Conservation (phyloP, 140 eudicot genomes). For the Flaveria floridana region DNA sequence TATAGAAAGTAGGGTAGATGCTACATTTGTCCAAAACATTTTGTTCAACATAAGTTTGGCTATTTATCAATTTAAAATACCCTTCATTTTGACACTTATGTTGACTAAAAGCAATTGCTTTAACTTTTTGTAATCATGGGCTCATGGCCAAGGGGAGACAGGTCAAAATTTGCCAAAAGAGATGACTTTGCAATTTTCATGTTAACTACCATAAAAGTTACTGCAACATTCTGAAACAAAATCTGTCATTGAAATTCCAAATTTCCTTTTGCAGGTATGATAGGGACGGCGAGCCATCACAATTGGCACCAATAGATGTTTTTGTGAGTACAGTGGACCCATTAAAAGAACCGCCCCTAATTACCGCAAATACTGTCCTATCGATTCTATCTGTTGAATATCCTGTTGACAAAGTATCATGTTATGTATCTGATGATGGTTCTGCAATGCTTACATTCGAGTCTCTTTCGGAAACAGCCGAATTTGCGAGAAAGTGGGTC, state of each 20-base stretch:
- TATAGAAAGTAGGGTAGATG: neutral
- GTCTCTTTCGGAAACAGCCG: constrained; percentile 90
- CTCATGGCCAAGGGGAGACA: neutral
- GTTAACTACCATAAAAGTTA: neutral
- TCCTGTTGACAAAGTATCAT: constrained; percentile 90
- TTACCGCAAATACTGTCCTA: constrained; percentile 90
- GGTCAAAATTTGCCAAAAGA: neutral
- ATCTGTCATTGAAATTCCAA: neutral
- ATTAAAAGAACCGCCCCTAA: constrained; percentile 75
- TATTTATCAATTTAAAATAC: too few relatives aligned
- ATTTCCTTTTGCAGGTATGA: constrained; percentile 56
- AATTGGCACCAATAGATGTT: constrained; percentile 83
- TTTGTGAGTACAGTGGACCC: constrained; percentile 99
- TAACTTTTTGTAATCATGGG: neutral
- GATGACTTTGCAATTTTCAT: neutral
- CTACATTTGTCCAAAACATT: neutral
- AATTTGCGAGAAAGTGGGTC: constrained; percentile 96
- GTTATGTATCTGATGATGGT: constrained; percentile 96
- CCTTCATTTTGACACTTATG: neutral
- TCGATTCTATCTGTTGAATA: constrained; percentile 92
- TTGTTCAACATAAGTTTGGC: neutral
- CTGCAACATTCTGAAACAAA: neutral
- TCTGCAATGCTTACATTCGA: constrained; percentile 91
- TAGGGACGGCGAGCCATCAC: constrained; percentile 97
- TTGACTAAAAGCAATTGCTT: neutral